phyloP scores from a whole-genome alignment of 495 filamentous ascomycete genomes.

The Aspergillus carlsbadensis region DNA sequence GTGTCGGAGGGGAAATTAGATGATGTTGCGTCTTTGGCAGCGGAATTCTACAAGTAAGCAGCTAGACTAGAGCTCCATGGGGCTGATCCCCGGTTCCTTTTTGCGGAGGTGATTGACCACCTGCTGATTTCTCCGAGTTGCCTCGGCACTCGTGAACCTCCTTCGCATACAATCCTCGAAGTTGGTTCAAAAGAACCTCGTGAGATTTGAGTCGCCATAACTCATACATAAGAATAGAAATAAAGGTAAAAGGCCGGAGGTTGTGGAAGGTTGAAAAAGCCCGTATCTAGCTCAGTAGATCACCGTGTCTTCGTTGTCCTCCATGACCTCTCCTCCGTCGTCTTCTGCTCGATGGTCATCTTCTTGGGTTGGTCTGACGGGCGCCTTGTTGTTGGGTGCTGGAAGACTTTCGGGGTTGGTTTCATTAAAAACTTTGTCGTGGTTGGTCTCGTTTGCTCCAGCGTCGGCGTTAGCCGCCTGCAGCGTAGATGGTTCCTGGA shows the following conservation, averaged over 20 bases:
- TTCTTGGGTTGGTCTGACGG: conserved; percentile 20
- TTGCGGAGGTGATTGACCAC: not conserved
- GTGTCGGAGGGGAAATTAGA: not conserved
- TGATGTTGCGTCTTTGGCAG: not conserved
- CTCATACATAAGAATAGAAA: not conserved
- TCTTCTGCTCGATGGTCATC: conserved; percentile 51
- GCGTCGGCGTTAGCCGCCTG: conserved; percentile 27
- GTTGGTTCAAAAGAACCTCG: too few species aligned
- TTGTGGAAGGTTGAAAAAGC: not conserved
- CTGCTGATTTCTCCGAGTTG: not conserved
- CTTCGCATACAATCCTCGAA: not conserved
- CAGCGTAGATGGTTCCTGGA: conserved; percentile 18
- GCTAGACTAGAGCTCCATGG: not conserved
- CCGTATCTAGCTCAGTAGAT: conserved; percentile 60
- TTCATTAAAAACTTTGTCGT: conserved; percentile 23
- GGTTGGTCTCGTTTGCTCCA: conserved; percentile 28
- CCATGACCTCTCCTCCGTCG: conserved; percentile 68
- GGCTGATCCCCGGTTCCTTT: too few species aligned
- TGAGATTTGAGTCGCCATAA: too few species aligned
- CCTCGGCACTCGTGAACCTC: conserved; percentile 14
- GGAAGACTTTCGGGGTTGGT: conserved; percentile 15
- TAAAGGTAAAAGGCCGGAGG: not conserved
- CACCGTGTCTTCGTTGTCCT: conserved; percentile 80
- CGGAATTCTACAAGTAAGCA: not conserved
- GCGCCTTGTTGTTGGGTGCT: conserved; percentile 17